Base-by-base conservation (phyloP, 2,329 filamentous ascomycete genomes). In the Didymella lethalis region DNA sequence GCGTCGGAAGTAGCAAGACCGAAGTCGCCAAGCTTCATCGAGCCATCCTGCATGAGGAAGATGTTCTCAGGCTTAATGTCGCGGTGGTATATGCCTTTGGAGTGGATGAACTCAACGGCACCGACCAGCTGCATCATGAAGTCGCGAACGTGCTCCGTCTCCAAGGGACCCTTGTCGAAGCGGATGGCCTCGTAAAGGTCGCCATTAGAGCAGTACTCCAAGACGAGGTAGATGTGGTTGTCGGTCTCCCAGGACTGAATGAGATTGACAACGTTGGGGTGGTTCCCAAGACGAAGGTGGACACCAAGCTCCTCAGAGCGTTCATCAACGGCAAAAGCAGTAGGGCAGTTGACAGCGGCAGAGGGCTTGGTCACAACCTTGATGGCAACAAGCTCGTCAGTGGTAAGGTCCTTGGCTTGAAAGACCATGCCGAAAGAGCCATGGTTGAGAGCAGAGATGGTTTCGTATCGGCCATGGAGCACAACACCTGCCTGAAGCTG, bases 21-120 rank as follows among this genome's bases (percentile, higher is more conserved):
- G 76, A 98, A 97, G 78, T 99, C 95, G 72, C 95, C 95, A 34
- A 99, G 88, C 82, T 99, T 99, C 90, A 98, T 91, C 38, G 89
- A 85, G 53, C 94, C 94, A 67, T 90, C 86, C 61, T 93, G 86
- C 59, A 89, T 91, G 64, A 99, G 84, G 78, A 99, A 98, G 78
- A 99, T 97, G 83, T 99, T 99, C 84, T 99, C 95, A 0, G 95
- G 95, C 82, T 99, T 99, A 86, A 99, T 97, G 78, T 99, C 95
- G 62, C 95, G 91, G 76, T 99, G 95, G 77, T 93, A 97, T 74
- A 98, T 87, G 65, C 92, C 93, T 77, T 93, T 93, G 64, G 86
- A 85, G 78, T 99, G 95, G 80, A 97, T 92, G 79, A 92, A 93
- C 63, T 91, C 88, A 48, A 99, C 90, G 49, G 94, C 92, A 75